Evolutionary conservation across 2,329 filamentous ascomycete species (phyloP).

Genomic region (Seiridium cupressi): DNA sequence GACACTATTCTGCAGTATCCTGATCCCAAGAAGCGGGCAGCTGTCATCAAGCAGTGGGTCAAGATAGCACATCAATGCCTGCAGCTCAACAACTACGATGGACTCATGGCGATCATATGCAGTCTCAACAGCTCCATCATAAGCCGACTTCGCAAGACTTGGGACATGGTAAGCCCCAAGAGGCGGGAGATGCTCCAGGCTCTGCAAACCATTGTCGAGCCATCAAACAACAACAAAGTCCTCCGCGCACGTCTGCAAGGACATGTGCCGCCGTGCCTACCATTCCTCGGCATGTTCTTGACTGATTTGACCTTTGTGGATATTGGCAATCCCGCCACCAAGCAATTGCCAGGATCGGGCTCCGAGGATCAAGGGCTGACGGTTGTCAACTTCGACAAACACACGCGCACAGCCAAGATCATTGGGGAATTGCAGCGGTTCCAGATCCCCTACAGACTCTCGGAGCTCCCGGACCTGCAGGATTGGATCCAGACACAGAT

Average conservation of each 20-base stretch:
- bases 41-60: constrained; percentile 95
- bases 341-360: constrained; percentile 62
- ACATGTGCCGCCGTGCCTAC: constrained; percentile 87
- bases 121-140: constrained; percentile 91
- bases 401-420: constrained; percentile 89
- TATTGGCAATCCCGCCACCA: constrained; percentile 85
- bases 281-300: constrained; percentile 93
- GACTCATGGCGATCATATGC: constrained; percentile 95
- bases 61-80: constrained; percentile 87
- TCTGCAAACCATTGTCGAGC: constrained; percentile 82
- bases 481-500: constrained; percentile 89
- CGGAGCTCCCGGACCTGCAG: constrained; percentile 83
- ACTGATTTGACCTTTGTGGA: constrained; percentile 96
- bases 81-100: constrained; percentile 93
- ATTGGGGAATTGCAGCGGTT: constrained; percentile 95
- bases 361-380: constrained; percentile 64
- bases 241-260: constrained; percentile 81
- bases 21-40: constrained; percentile 90
- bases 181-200: constrained; percentile 76
- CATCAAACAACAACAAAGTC: constrained; percentile 85
- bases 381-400: constrained; percentile 98
- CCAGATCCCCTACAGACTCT: constrained; percentile 86
- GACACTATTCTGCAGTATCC: constrained; percentile 85
- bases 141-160: constrained; percentile 81
- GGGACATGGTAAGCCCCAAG: constrained; percentile 84